Evolutionary conservation across 805 yeast species (phyloP), one percentile per base, ranked within the genome.

Genomic region (Barnettozyma botsteinii): DNA sequence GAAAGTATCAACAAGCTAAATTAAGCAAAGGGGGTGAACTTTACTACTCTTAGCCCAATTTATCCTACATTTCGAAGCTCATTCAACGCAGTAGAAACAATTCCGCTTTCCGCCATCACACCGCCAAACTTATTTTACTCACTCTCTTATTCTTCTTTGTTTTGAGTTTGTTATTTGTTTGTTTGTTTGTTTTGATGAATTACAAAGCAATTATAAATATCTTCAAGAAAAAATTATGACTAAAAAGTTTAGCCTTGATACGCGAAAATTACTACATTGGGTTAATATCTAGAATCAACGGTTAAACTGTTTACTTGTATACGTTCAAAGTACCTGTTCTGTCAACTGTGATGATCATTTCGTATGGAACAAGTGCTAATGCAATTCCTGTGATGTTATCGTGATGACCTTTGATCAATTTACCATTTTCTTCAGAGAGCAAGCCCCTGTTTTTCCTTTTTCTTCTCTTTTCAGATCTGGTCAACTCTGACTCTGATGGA

Each of bases 311-410:
- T 40, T 51, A 73, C 50, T 67, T 70, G 56, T 75, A 82, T 3
- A 84, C 72, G 53, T 77, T 77, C 24, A 85, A 65, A 3, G 63
- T 65, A 0, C 95, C 95, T 31, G 75, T 69, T 41, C 86, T 62
- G 49, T 85, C 94, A 3, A 65, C 86, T 3, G 83, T 68, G 4
- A 85, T 61, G 3, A 84, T 56, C 77, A 84, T 71, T 30, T 73
- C 75, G 42, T 70, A 72, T 0, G 86, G 86, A 9, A 58, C 53
- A 13, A 62, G 47, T 13, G 77, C 56, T 14, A 73, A 51, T 0
- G 67, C 69, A 4, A 80, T 60, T 29, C 65, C 80, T 3, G 67
- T 67, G 27, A 82, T 68, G 2, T 63, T 49, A 41, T 80, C 85
- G 28, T 65, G 69, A 43, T 77, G 82, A 31, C 64, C 65, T 36